Evolutionary conservation across 2,329 filamentous ascomycete species (phyloP).

Genomic region (Trichoderma sp.): DNA sequence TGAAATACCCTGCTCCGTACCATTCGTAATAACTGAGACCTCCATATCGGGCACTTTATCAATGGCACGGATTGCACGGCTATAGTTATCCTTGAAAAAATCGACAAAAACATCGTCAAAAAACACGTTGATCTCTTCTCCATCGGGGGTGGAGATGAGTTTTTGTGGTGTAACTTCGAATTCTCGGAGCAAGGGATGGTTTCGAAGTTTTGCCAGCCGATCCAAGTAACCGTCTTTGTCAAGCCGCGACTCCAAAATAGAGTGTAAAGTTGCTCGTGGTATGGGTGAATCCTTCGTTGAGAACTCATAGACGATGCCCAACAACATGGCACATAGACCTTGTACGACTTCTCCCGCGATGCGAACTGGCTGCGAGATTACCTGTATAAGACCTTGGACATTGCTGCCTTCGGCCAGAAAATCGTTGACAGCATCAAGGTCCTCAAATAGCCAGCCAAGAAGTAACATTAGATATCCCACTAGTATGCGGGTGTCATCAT

Average conservation of each 20-base stretch:
- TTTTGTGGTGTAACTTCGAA: conserved; percentile 83
- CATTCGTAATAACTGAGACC: conserved; percentile 74
- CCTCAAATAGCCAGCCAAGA: conserved; percentile 87
- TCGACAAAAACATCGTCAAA: conserved; percentile 87
- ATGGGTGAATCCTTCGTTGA: conserved; percentile 96
- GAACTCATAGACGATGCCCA: conserved; percentile 93
- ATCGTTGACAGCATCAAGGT: conserved; percentile 86
- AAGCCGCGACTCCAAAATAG: conserved; percentile 71
- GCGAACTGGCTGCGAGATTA: conserved; percentile 58
- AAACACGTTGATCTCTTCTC: conserved; percentile 71
- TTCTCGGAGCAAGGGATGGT: conserved; percentile 77
- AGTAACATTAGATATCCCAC: conserved; percentile 89
- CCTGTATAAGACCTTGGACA: conserved; percentile 79
- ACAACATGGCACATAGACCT: conserved; percentile 77
- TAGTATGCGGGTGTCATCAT: conserved; percentile 73
- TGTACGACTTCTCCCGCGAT: conserved; percentile 67
- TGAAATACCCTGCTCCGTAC: conserved; percentile 86
- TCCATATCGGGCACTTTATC: conserved; percentile 89
- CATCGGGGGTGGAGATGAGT: conserved; percentile 46
- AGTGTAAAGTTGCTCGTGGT: conserved; percentile 74
- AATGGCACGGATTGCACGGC: conserved; percentile 76
- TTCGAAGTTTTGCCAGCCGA: conserved; percentile 72
- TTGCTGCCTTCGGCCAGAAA: conserved; percentile 90
- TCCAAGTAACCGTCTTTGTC: conserved; percentile 87
- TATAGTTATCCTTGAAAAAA: conserved; percentile 95